Evolutionary conservation across 768 basidiomycete species (phyloP).

Genomic region (Xerocomus potaroensis): DNA sequence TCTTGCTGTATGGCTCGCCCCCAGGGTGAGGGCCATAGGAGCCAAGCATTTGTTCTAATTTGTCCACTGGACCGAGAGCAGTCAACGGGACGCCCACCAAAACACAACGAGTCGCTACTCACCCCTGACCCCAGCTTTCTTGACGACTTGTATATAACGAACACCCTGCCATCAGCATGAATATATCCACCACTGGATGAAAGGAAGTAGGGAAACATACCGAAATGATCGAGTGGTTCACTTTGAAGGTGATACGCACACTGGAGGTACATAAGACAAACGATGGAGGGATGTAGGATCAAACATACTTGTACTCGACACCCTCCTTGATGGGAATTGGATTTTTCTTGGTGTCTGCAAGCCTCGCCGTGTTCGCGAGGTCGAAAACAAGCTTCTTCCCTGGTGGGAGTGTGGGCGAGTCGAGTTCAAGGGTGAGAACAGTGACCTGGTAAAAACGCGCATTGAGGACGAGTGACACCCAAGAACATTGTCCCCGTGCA

Average conservation of each 20-base stretch:
- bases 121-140: conserved; percentile 75
- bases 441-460: conserved; percentile 47
- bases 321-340: conserved; percentile 80
- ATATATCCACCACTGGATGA: background rate
- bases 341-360: conserved; percentile 67
- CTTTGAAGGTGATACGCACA: conserved; percentile 77
- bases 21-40: conserved; percentile 78
- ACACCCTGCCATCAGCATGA: conserved; percentile 52
- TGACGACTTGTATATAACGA: conserved; percentile 87
- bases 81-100: background rate
- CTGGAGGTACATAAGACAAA: conserved; percentile 33
- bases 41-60: conserved; percentile 90
- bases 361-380: conserved; percentile 42
- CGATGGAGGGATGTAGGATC: background rate
- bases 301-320: conserved; percentile 76
- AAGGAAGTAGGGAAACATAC: conserved; percentile 35
- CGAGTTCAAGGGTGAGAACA: conserved; percentile 72
- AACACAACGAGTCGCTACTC: background rate
- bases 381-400: conserved; percentile 66
- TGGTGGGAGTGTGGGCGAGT: conserved; percentile 62
- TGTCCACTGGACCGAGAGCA: conserved; percentile 62
- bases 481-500: background rate
- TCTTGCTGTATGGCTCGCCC: conserved; percentile 64
- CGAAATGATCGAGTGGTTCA: conserved; percentile 87
- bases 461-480: conserved; percentile 21